Conservation (phyloP, 805 yeast species). For the Starmera amethionina region DNA sequence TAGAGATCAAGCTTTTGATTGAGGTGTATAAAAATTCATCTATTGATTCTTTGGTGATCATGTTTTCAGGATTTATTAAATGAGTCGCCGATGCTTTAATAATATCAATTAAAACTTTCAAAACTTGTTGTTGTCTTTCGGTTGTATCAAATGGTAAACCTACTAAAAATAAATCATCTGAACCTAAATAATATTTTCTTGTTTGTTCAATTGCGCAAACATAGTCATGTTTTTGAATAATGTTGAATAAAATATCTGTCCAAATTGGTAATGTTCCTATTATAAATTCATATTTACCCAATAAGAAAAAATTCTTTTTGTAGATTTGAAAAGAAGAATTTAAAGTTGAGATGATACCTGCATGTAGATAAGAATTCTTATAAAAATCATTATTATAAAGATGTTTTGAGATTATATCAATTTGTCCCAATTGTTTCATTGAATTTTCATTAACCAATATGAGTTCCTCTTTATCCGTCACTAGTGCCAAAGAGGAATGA, state of each 20-base stretch:
- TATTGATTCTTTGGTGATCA: constrained; percentile 15
- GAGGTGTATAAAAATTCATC: constrained; percentile 25
- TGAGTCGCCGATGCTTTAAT: constrained; percentile 26
- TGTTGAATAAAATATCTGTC: constrained; percentile 51
- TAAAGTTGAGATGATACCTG: constrained; percentile 5
- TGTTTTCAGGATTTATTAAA: constrained; percentile 7
- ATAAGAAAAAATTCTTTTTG: constrained; percentile 38
- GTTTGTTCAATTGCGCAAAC: constrained; percentile 49
- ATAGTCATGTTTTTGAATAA: constrained; percentile 40
- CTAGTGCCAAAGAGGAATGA: constrained; percentile 25
- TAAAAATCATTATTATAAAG: constrained; percentile 24
- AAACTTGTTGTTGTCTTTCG: constrained; percentile 38
- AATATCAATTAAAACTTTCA: constrained; percentile 45
- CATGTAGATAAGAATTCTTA: constrained; percentile 6
- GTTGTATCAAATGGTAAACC: constrained; percentile 44
- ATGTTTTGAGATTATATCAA: constrained; percentile 21
- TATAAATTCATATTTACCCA: constrained; percentile 42
- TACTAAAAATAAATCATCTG: constrained; percentile 36
- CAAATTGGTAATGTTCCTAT: constrained; percentile 57
- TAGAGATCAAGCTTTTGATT: constrained; percentile 31
- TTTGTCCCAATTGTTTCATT: constrained; percentile 19
- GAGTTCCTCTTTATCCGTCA: constrained; percentile 38
- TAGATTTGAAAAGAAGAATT: constrained; percentile 23
- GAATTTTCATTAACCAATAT: constrained; percentile 30
- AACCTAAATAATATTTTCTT: constrained; percentile 39